phyloP scores from a whole-genome alignment of 164 flowering plant genomes.

The Sedum album region DNA sequence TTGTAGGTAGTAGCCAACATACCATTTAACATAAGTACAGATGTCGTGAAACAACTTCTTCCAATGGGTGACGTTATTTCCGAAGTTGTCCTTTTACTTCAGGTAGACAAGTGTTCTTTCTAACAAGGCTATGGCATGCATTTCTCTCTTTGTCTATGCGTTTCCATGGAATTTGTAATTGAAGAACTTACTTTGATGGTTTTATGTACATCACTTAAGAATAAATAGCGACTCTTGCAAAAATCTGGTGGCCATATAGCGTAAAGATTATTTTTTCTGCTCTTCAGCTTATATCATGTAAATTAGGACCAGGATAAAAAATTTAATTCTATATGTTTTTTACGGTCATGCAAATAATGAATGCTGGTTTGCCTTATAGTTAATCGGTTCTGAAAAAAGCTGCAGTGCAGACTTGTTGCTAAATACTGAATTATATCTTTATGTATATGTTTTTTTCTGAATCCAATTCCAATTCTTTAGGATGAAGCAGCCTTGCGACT shows the following conservation, averaged over 20 bases:
- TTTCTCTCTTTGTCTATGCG: too few species aligned
- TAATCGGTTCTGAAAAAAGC: too few species aligned
- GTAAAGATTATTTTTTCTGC: background rate
- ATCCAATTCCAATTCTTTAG: slow-evolving; percentile 29
- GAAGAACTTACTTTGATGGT: background rate
- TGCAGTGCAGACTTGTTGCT: background rate
- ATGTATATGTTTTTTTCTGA: background rate
- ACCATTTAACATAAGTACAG: slow-evolving; percentile 92
- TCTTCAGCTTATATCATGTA: background rate
- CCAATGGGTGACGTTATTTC: slow-evolving; percentile 95
- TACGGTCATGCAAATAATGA: background rate
- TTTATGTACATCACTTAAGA: background rate
- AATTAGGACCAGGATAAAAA: background rate
- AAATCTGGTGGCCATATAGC: background rate
- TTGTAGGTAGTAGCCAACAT: slow-evolving; percentile 91
- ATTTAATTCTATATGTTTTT: background rate
- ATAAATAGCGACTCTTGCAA: background rate
- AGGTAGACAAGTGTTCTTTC: slow-evolving; percentile 32
- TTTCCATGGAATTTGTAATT: too few species aligned
- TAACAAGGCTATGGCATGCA: background rate
- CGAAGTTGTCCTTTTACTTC: slow-evolving; percentile 85
- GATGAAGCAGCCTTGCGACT: slow-evolving; percentile 87
- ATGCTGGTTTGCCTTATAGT: background rate
- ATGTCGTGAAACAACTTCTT: slow-evolving; percentile 81
- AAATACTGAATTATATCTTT: background rate